Evolutionary conservation across 495 filamentous ascomycete genomes (phyloP), one percentile per base, ranked within the genome.

Genomic region (Xylaria cubensis): DNA sequence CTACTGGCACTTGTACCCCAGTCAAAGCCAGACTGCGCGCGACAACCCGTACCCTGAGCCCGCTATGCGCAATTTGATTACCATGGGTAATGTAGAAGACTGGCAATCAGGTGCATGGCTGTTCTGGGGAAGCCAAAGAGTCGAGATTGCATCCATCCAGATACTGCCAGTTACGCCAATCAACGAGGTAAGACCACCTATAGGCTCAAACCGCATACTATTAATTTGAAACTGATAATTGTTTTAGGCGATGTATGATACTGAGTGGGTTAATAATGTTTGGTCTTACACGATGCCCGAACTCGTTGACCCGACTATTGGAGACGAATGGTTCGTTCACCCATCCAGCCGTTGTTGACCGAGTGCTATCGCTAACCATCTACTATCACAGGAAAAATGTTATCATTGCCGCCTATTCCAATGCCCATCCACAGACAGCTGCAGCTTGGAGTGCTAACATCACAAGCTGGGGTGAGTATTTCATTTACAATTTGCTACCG

Each of bases 1-100:
- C 51, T 55, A 55, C 21, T 55, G 51, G 51, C 51, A 55, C 21
- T 55, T 55, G 51, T 55, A 55, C 21, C 51, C 51, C 21, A 55
- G 51, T 21, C 51, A 55, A 21, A 55, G 51, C 51, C 51, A 26
- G 21, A 55, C 51, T 55, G 51, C 51, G 21, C 51, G 51, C 21
- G 51, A 55, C 51, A 55, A 55, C 51, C 51, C 51, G 1, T 55
- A 55, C 26, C 51, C 51, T 5, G 51, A 55, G 4, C 21, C 51
- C 21, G 51, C 7, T 13, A 26, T 55, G 51, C 51, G 51, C 10
- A 55, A 55, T 0, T 29, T 55, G 21, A 55, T 55, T 21, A 55
- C 51, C 2, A 55, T 55, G 51, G 51, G 51, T 26, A 55, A 55
- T 55, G 51, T 55, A 3, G 51, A 55, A 55, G 51, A 55, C 24